Conservation (phyloP, 2,329 filamentous ascomycete genomes). For the Colletotrichum limetticola region DNA sequence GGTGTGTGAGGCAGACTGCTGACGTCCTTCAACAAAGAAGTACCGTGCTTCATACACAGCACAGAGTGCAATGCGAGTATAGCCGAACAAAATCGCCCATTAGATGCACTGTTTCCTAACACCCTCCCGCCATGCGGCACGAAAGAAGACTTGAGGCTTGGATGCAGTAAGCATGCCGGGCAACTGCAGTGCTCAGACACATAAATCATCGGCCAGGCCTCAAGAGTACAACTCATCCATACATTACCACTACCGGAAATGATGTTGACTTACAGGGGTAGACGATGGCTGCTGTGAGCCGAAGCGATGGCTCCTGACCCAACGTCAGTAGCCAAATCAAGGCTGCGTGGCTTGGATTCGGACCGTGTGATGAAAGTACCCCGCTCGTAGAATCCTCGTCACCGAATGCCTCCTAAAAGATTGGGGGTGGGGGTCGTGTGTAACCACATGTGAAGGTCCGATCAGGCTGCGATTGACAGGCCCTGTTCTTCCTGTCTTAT, state of each 20-base stretch:
- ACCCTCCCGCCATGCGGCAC: not conserved
- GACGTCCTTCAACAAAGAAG: not conserved
- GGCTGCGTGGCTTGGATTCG: not conserved
- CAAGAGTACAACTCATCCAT: not conserved
- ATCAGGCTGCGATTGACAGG: not conserved
- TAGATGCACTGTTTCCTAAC: not conserved
- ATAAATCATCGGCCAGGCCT: not conserved
- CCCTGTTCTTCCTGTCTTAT: not conserved
- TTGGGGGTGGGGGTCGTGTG: not conserved
- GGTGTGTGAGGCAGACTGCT: not conserved
- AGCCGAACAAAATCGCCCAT: not conserved
- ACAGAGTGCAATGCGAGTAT: not conserved
- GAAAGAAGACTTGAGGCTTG: not conserved
- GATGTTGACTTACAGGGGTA: not conserved
- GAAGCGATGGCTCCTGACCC: not conserved
- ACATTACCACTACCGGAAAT: not conserved
- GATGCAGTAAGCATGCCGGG: not conserved
- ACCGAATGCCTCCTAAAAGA: not conserved
- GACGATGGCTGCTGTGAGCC: not conserved
- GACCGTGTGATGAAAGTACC: not conserved
- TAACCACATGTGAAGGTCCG: not conserved
- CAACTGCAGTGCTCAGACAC: not conserved
- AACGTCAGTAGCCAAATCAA: not conserved
- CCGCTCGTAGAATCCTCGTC: not conserved
- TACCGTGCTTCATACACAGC: not conserved